A percentile compares a stretch with the other conserved stretches of the same genome.
phyloP scores from a whole-genome alignment of 148 eudicot species.

The Rhododendron williamsianum region DNA sequence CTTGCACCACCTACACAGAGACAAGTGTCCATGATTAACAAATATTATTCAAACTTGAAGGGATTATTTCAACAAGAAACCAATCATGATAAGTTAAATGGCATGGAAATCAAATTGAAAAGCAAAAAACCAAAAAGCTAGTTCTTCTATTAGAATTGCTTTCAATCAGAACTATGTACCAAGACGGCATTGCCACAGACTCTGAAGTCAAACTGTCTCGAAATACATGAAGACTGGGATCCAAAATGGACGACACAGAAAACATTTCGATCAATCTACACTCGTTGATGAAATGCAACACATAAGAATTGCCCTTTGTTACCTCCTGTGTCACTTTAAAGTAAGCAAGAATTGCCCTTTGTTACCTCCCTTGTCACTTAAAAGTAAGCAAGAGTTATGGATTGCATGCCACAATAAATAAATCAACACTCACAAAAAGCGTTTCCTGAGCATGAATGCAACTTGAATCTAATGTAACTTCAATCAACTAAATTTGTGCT shows the following conservation, averaged over 20 bases:
- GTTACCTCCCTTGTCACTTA: not conserved
- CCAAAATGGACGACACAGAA: not conserved
- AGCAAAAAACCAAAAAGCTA: not conserved
- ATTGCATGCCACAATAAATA: not conserved
- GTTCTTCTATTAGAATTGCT: not conserved
- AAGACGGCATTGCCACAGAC: not conserved
- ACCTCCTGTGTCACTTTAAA: not conserved
- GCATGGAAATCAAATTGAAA: not conserved
- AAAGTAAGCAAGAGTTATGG: not conserved
- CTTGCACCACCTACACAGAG: slow-evolving; percentile 36
- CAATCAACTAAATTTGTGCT: not conserved
- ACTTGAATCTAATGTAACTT: not conserved
- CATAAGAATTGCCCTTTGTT: not conserved
- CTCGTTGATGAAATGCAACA: not conserved
- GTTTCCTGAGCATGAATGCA: not conserved
- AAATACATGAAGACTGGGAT: not conserved
- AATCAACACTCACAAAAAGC: not conserved
- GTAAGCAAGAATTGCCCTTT: not conserved
- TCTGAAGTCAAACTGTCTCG: not conserved
- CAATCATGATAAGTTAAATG: not conserved
- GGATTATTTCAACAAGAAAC: not conserved
- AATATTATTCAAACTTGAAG: not conserved
- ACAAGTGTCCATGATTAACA: not conserved
- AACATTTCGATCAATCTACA: not conserved
- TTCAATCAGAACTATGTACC: not conserved